phyloP scores from a whole-genome alignment of 306 rosid species.

The Herpetospermum pedunculosum region DNA sequence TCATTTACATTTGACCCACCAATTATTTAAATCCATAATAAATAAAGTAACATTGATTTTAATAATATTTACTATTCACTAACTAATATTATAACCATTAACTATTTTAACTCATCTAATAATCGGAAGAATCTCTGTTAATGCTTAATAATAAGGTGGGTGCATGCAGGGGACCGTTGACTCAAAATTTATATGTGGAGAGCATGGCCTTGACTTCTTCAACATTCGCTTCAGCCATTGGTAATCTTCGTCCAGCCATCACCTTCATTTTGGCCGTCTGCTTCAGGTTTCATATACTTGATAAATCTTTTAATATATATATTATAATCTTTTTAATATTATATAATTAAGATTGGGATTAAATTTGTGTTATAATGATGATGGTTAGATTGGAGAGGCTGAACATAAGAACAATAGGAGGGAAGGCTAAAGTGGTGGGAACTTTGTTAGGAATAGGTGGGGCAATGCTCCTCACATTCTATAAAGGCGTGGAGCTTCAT shows the following conservation, averaged over 20 bases:
- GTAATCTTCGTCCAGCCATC: constrained; percentile 15
- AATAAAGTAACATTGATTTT: no score
- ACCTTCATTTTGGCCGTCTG: constrained; percentile 16
- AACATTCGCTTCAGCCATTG: constrained; percentile 14
- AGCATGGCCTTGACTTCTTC: constrained; percentile 6
- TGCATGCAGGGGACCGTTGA: constrained; percentile 11
- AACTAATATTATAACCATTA: no score
- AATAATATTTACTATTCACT: no score
- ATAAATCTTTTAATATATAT: no score
- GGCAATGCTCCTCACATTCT: constrained; percentile 38
- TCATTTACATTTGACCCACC: no score
- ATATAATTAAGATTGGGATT: neutral
- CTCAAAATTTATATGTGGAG: constrained; percentile 10
- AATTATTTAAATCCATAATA: no score
- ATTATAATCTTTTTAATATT: no score
- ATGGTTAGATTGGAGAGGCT: constrained; percentile 26
- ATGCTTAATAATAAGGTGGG: no score
- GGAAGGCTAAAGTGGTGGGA: constrained; percentile 37
- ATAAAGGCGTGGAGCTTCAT: constrained; percentile 25
- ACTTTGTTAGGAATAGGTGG: constrained; percentile 31
- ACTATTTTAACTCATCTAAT: neutral
- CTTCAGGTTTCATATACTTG: neutral
- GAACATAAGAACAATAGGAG: constrained; percentile 16
- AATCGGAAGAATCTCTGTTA: neutral
- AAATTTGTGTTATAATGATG: no score